Evolutionary conservation across 257 asterid species (phyloP).

Genomic region (Echites panduratus): DNA sequence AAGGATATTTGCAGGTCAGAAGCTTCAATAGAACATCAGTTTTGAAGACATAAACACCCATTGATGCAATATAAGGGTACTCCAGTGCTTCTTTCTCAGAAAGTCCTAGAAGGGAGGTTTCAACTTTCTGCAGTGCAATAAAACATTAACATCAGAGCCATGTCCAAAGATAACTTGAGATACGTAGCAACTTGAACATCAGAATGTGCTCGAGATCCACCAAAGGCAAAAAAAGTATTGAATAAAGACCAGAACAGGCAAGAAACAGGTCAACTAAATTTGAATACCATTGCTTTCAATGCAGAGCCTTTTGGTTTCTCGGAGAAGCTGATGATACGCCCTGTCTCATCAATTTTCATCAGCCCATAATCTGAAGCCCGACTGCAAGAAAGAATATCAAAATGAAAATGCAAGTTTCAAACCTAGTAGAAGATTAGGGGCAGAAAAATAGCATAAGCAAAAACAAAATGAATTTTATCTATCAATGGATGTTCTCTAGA

Average conservation of each 20-base stretch:
- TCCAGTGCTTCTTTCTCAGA: constrained; percentile 47
- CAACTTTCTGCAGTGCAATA: constrained; percentile 62
- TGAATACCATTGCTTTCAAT: constrained; percentile 62
- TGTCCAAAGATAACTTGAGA: neutral
- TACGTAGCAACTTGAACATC: neutral
- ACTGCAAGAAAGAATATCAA: constrained; percentile 35
- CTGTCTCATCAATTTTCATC: constrained; percentile 71
- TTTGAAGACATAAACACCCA: constrained; percentile 89
- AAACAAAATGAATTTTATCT: neutral
- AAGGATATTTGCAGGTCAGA: constrained; percentile 56
- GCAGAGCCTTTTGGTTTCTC: constrained; percentile 89
- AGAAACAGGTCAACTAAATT: neutral
- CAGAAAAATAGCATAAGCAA: neutral
- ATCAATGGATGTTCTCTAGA: neutral
- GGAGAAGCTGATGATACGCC: constrained; percentile 68
- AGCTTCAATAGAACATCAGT: constrained; percentile 72
- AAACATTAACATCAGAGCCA: constrained; percentile 11
- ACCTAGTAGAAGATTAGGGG: neutral
- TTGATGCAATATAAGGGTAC: constrained; percentile 85
- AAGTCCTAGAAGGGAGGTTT: constrained; percentile 82
- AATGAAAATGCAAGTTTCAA: neutral
- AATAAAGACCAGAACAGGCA: neutral
- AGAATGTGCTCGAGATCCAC: neutral
- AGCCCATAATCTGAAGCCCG: constrained; percentile 92
- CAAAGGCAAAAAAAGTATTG: neutral